Evolutionary conservation across 768 basidiomycete genomes (phyloP), one percentile per base, ranked within the genome.

Genomic region (Galerina sulciceps): DNA sequence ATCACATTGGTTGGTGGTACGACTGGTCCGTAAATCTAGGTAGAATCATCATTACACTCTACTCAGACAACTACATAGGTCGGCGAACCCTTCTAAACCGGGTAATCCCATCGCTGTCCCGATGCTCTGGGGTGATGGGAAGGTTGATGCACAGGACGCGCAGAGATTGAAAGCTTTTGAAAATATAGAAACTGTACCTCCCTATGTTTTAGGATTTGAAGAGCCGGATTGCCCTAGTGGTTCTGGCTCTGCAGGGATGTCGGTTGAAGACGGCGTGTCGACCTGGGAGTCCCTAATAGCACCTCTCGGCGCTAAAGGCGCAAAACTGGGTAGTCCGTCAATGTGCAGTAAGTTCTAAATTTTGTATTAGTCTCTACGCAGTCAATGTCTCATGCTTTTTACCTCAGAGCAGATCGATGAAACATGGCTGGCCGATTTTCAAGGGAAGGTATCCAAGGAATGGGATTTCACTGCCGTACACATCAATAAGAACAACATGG

Each of bases 381-480:
- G 35, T n/a, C 15, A 22, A 23, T 20, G 45, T 23, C 45, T 22
- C 9, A 56, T 13, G 41, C 11, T 38, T 3, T 42, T 4, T 17
- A 17, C 38, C 47, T 6, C 58, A 81, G 80, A 81, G 65, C 80
- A 81, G 68, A 73, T 72, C 9, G 80, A 79, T 35, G 79, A 81
- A 63, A 79, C 78, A 17, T 81, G 80, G 80, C 72, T 81, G 55
- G 64, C 70, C 49, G 61, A 75, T 52, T 81, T 81, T 61, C 53
- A 67, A 35, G 57, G 68, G 14, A 69, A 74, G 63, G 76, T 80
- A 55, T 65, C 62, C n/a, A 79, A 74, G 8, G 62, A 67, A 17
- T 81, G 77, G 77, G 79, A 81, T 65, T 76, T 81, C 40, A 81
- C 79, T 18, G 73, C 76, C n/a, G 69, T 81, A 38, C 80, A 81